Conservation (phyloP, 1,284 basidiomycete species). For the Neotropicomus parvogracilis region DNA sequence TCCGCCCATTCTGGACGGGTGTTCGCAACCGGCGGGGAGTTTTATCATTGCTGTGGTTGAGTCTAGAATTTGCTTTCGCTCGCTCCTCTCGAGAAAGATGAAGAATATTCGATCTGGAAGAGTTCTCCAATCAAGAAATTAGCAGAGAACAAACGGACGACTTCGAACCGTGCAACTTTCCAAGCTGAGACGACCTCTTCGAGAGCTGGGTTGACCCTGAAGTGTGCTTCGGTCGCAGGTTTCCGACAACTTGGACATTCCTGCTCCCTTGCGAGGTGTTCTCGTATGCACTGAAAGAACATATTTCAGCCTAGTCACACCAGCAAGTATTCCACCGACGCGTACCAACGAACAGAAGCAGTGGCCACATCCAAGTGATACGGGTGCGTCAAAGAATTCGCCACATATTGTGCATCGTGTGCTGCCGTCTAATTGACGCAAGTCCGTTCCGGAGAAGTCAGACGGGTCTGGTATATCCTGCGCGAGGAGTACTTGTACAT, state of each 20-base stretch:
- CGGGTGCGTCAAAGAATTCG: constrained; percentile 66
- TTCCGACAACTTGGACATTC: constrained; percentile 67
- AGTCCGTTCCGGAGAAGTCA: constrained; percentile 60
- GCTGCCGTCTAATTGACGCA: constrained; percentile 59
- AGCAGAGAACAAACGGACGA: background rate
- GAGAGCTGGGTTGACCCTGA: constrained; percentile 56
- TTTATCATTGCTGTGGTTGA: constrained; percentile 30
- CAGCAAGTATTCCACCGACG: background rate
- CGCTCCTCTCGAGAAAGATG: constrained; percentile 34
- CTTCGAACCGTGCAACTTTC: constrained; percentile 56
- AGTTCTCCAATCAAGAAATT: background rate
- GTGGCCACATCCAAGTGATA: constrained; percentile 68
- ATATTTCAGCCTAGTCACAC: constrained; percentile 3
- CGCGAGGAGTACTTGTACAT: constrained; percentile 28
- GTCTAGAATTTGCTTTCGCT: constrained; percentile 4
- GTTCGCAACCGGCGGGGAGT: constrained; percentile 18
- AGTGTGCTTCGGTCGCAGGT: constrained; percentile 50
- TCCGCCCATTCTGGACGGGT: constrained; percentile 17
- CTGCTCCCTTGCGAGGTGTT: constrained; percentile 50
- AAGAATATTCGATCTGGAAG: constrained; percentile 41
- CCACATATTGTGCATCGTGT: constrained; percentile 69
- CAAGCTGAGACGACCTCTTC: constrained; percentile 62
- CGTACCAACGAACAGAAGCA: constrained; percentile 74
- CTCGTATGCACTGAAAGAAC: constrained; percentile 57
- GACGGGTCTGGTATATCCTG: constrained; percentile 58